Evolutionary conservation across 2,329 filamentous ascomycete species (phyloP), one percentile per base, ranked within the genome.

Genomic region (Phyllosticta capitalensis): DNA sequence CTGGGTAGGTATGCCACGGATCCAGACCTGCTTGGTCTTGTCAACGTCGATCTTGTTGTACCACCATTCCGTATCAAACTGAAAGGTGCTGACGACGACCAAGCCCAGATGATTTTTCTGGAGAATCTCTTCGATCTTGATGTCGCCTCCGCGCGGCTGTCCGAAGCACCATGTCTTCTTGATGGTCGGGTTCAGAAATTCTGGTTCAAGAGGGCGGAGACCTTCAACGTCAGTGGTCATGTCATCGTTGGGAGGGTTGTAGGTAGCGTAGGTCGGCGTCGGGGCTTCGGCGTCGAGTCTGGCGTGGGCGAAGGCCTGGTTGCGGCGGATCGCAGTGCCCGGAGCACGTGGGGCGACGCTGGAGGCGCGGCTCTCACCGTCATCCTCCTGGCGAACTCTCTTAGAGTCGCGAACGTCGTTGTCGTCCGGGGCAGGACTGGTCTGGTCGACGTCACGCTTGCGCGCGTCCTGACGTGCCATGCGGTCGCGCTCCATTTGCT

Each of bases 41-140:
- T 64, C 63, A 4, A 89, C 77, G 21, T 90, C 78, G 26, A 95
- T 71, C 69, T 94, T 95, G 5, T 80, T 72, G 17, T 69, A 65
- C 88, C 88, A 95, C 89, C 90, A 96, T 26, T 87, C 81, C 14
- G 87, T 82, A 63, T 97, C 87, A 85, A 89, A 94, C 69, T 92
- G 84, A 65, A 88, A 97, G 0, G 92, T 89, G 65, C 91, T 95
- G 5, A 97, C 75, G 0, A 97, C 82, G 0, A 90, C 92, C 48
- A 90, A 82, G 55, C 88, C 78, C 9, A 97, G 77, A 12, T 85
- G 80, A 1, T 83, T 74, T 62, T 83, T 86, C 69, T 95, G 88
- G 1, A 96, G 73, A 0, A 96, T 82, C 70, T 96, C 91, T 67
- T 95, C 90, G 49, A 97, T 85, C 62, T 85, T 94, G 68, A 97